Evolutionary conservation across 2,329 filamentous ascomycete species (phyloP), one percentile per base, ranked within the genome.

Genomic region (Pestalotiopsis sp.): DNA sequence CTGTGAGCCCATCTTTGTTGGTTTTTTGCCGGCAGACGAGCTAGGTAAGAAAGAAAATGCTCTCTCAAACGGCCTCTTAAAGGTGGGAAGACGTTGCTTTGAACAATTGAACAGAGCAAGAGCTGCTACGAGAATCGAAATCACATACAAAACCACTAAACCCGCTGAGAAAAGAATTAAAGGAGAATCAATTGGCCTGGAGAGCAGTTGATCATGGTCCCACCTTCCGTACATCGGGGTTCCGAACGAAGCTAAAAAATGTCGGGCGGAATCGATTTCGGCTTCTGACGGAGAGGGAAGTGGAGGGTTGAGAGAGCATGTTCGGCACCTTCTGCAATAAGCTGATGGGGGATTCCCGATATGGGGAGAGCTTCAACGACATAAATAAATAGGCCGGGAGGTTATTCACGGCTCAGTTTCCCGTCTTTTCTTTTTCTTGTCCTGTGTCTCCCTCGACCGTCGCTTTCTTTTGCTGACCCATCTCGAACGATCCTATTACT

Each of bases 1-100:
- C n/a, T 69, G 72, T 13, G 65, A 38, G 59, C 73, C 73, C 77
- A 79, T 78, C 13, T 39, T 59, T 59, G 31, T 59, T 27, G 3
- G 7, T 58, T 25, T 59, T 25, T 59, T 36, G 23, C 25, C 25
- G 23, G 13, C 25, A 6, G 45, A 52, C 45, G 17, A 52, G 4
- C 17, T 52, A 17, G 6, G 57, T 4, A 12, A 58, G 12, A 58
- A 23, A 27, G 11, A 23, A 23, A 58, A 25, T 58, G n/a, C 12
- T 58, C 7, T 23, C 52, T 58, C 52, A 7, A 27, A 36, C 9
- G 31, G 0, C 31, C 6, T 36, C 31, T 25, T 25, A 3, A n/a
- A 58, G 25, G 2, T 58, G n/a, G 7, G 6, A 45, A 45, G 17
- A 45, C 41, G 13, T 17, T 4, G 45, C 17, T n/a, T 17, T n/a